These are phyloP conservation scores for Litchi chinensis DNA, from an alignment of 345 rosid species.

Conservation along the genomic window DNA sequence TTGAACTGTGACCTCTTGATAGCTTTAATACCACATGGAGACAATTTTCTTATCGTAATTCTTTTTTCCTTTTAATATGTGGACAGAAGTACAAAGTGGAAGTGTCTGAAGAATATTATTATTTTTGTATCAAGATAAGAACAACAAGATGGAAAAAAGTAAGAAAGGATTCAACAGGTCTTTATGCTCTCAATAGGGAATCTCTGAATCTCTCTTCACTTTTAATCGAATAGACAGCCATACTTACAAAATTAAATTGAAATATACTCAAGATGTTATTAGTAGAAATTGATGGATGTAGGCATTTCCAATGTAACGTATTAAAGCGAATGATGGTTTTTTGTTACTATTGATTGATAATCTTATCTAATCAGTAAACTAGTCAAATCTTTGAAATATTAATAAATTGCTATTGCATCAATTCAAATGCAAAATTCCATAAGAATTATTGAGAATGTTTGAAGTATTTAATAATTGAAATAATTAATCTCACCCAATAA, in stretches of 20 bases:
- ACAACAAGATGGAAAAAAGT: background rate
- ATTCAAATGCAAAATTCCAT: too few species aligned
- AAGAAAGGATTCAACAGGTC: background rate
- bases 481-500: too few species aligned
- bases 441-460: too few species aligned
- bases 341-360: too few species aligned
- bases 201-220: background rate
- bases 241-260: background rate
- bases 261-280: background rate
- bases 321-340: background rate
- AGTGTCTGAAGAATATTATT: conserved; percentile 5
- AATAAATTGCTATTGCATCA: too few species aligned
- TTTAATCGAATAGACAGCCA: background rate
- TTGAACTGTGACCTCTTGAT: too few species aligned
- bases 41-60: too few species aligned
- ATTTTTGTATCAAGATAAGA: conserved; percentile 1
- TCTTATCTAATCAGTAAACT: too few species aligned
- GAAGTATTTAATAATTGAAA: too few species aligned
- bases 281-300: background rate
- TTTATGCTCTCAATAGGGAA: background rate
- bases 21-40: too few species aligned
- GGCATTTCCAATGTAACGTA: background rate
- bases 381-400: too few species aligned
- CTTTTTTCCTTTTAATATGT: too few species aligned
- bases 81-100: background rate